phyloP scores from a whole-genome alignment of 345 rosid species.

The Camelina neglecta region DNA sequence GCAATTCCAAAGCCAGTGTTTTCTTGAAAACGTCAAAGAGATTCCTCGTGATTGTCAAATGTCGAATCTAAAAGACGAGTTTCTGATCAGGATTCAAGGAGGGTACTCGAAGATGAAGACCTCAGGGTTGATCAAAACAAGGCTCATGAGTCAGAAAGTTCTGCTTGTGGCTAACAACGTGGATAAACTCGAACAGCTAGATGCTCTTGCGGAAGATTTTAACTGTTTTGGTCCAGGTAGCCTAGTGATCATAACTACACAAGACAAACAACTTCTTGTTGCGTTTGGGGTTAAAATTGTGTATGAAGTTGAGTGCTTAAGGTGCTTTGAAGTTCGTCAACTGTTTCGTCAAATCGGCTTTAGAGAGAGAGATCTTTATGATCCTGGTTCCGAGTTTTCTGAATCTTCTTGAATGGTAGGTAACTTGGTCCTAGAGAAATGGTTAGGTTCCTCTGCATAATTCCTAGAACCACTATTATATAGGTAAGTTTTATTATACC shows the following conservation, averaged over 20 bases:
- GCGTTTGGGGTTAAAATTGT: background rate
- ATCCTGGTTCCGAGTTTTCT: background rate
- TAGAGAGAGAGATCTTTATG: conserved; percentile 29
- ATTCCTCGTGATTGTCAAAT: background rate
- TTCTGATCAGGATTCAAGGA: conserved; percentile 26
- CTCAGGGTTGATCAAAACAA: conserved; percentile 1
- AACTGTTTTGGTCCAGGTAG: conserved; percentile 35
- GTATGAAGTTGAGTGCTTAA: conserved; percentile 32
- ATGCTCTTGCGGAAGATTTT: conserved; percentile 22
- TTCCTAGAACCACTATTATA: conserved; percentile 2
- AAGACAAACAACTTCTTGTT: conserved; percentile 32
- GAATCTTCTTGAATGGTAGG: conserved; percentile 21
- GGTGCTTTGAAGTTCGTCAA: conserved; percentile 23
- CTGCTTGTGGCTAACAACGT: conserved; percentile 32
- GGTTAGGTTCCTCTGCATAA: background rate
- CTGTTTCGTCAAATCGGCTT: conserved; percentile 32
- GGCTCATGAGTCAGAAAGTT: conserved; percentile 26
- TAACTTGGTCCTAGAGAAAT: conserved; percentile 3
- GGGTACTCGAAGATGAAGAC: conserved; percentile 12
- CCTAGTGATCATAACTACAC: conserved; percentile 31
- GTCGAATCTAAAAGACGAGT: conserved; percentile 21
- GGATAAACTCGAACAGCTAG: conserved; percentile 18
- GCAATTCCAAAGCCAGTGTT: conserved; percentile 37
- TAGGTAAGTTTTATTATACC: conserved; percentile 6
- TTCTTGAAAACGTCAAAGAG: conserved; percentile 39